These are phyloP conservation scores for Magnolia sinica DNA, from an alignment of 164 flowering plant species.

Conservation along the genomic window DNA sequence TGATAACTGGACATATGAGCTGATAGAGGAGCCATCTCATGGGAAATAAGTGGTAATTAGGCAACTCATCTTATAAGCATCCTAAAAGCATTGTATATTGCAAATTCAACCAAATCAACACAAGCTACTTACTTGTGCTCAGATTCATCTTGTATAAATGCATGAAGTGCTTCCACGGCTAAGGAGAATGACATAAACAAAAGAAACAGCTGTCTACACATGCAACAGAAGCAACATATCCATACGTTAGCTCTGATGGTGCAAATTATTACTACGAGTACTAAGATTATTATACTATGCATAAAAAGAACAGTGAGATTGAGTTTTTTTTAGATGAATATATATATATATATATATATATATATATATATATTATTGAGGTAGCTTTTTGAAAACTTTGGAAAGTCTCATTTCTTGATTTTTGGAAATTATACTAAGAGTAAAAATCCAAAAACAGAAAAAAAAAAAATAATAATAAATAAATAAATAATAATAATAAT, in stretches of 20 bases:
- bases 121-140: slow-evolving; percentile 88
- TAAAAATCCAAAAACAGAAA: too few relatives aligned
- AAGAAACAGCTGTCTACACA: slow-evolving; percentile 99
- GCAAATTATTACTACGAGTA: too few relatives aligned
- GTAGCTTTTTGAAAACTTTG: too few relatives aligned
- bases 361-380: not conserved
- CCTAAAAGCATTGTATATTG: not conserved
- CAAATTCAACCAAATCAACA: not conserved
- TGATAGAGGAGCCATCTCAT: not conserved
- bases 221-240: slow-evolving; percentile 33
- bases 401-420: too few relatives aligned
- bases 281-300: too few relatives aligned
- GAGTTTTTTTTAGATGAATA: too few relatives aligned
- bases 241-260: slow-evolving; percentile 34
- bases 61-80: not conserved
- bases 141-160: slow-evolving; percentile 95
- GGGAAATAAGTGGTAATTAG: not conserved
- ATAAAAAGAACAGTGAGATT: too few relatives aligned
- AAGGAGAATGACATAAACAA: slow-evolving; percentile 94
- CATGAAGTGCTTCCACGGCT: slow-evolving; percentile 99
- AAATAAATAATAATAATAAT: too few relatives aligned
- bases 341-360: too few relatives aligned
- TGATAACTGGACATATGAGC: not conserved
- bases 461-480: too few relatives aligned
- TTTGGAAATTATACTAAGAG: too few relatives aligned